Evolutionary conservation across 2,329 filamentous ascomycete species (phyloP).

Genomic region (Colletotrichum sp.): DNA sequence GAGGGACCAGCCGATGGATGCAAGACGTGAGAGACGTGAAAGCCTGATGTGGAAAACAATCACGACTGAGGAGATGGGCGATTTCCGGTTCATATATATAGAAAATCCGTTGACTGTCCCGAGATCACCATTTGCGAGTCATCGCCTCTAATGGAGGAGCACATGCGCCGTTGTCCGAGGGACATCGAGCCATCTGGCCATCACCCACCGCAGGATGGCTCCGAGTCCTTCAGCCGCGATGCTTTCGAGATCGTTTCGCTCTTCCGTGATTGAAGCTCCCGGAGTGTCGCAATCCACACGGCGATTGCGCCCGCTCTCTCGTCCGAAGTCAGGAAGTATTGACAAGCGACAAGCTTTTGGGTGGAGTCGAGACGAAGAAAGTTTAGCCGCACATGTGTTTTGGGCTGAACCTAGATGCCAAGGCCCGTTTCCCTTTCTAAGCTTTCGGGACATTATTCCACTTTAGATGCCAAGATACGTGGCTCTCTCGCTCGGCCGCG

Average conservation of each 20-base stretch:
- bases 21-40: not conserved
- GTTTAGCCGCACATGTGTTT: constrained; percentile 13
- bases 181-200: not conserved
- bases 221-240: not conserved
- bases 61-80: fast-evolving
- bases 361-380: constrained; percentile 12
- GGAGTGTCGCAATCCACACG: not conserved
- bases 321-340: not conserved
- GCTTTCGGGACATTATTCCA: not conserved
- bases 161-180: not conserved
- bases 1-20: not conserved
- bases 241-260: not conserved
- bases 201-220: not conserved
- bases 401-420: not conserved
- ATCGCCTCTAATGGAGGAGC: not conserved
- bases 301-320: not conserved
- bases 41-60: fast-evolving
- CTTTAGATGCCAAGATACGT: not conserved
- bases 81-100: not conserved
- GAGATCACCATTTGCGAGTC: not conserved
- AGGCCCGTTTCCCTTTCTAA: not conserved
- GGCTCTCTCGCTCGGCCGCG: not conserved
- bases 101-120: not conserved
- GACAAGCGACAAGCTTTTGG: constrained; percentile 14
- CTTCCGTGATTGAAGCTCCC: not conserved